Evolutionary conservation across 805 yeast species (phyloP), one percentile per base, ranked within the genome.

Genomic region (Soucietia sequanensis): DNA sequence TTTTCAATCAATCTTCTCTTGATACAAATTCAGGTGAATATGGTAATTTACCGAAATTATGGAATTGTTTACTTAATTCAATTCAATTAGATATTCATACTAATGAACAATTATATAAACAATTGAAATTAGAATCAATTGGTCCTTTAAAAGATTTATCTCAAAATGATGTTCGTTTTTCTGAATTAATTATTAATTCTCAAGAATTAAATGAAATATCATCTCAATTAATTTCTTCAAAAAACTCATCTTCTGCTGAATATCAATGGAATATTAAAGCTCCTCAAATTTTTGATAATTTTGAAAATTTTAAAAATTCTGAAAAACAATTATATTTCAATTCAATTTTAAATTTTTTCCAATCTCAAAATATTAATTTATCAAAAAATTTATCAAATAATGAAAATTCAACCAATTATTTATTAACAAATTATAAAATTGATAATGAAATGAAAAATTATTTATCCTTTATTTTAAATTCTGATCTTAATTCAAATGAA

Each of bases 241-340:
- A 13, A 4, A 31, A 33, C 20, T 43, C 40, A 30, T 31, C 41
- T 32, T 48, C 60, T 31, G 72, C 78, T 21, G 79, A 74, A 34
- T 67, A 67, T 23, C 74, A 76, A 47, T 88, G 96, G 96, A 81
- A 80, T 42, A 65, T 76, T 35, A 80, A 81, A 54, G 91, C 93
- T 2, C 91, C 95, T 2, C 78, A 73, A 36, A 77, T 84, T 27
- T 83, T 85, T 52, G 81, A 81, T 46, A 77, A 78, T 44, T 82
- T 88, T 54, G 93, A 87, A 52, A 70, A 69, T 42, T 79, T 82
- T 46, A 95, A 88, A 55, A 71, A 65, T 24, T 50, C 64, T 65
- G 58, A 78, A 86, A 62, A 70, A 77, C 58, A 68, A 61, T 40
- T 71, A 44, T 41, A 78, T 38, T 65, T 87, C 41, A 81, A 86